Conservation (phyloP, 1,284 basidiomycete species). For the Microbotryomycetes sp. region DNA sequence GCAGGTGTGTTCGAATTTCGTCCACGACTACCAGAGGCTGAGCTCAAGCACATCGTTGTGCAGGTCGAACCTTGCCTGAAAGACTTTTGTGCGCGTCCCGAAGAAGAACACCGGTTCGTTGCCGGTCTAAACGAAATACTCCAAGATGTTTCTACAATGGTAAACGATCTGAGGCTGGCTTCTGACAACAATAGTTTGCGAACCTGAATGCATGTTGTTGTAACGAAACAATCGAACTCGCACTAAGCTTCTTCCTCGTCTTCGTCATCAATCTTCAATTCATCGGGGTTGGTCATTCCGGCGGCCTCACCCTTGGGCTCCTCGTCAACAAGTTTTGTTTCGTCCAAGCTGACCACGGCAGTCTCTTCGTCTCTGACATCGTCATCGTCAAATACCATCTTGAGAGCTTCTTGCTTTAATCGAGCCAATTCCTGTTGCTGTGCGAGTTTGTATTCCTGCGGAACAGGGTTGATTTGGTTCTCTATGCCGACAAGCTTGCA, state of each 20-base stretch:
- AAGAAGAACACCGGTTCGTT: no score
- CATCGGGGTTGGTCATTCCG: slow-evolving; percentile 20
- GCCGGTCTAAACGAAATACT: no score
- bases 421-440: slow-evolving; percentile 1
- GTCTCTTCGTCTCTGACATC: slow-evolving; percentile 3
- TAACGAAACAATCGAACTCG: slow-evolving; percentile 46
- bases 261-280: slow-evolving; percentile 18
- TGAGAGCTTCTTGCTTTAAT: neutral
- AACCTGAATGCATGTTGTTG: slow-evolving; percentile 89
- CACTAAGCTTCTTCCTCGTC: neutral
- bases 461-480: slow-evolving; percentile 63
- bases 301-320: neutral
- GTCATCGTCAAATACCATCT: slow-evolving; percentile 8
- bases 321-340: neutral
- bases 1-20: slow-evolving; percentile 3
- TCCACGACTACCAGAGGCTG: no score
- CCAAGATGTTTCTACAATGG: no score
- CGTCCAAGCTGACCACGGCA: no score
- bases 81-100: neutral
- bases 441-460: slow-evolving; percentile 15
- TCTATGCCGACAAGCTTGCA: slow-evolving; percentile 68
- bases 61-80: neutral
- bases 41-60: no score
- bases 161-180: no score
- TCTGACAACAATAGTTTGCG: no score